Evolutionary conservation across 1,139 yeast species (phyloP).

Genomic region (Yamadazyma triangularis): DNA sequence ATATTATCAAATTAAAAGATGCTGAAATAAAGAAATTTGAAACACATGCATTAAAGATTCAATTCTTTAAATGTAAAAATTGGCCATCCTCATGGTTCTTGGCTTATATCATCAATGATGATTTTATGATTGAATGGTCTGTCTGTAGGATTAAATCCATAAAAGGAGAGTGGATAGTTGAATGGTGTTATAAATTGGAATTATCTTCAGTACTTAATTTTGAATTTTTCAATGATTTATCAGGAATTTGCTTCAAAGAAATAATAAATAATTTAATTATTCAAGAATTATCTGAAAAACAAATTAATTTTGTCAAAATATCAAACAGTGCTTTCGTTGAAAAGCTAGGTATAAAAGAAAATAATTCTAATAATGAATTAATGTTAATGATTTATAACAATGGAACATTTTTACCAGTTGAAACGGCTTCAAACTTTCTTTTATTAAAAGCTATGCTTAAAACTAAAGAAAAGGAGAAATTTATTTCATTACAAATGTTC

Average conservation of each 20-base stretch:
- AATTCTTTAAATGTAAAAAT: constrained; percentile 55
- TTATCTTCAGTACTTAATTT: constrained; percentile 8
- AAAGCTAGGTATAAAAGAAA: constrained; percentile 1
- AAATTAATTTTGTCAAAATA: constrained; percentile 24
- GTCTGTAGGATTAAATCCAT: constrained; percentile 59
- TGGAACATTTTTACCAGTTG: constrained; percentile 30
- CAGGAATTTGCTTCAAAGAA: constrained; percentile 52
- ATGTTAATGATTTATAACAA: constrained; percentile 31
- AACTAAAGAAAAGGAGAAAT: constrained; percentile 12
- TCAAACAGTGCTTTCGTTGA: neutral
- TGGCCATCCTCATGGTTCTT: constrained; percentile 78
- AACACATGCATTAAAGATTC: constrained; percentile 21
- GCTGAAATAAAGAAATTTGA: constrained; percentile 27
- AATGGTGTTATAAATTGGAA: constrained; percentile 35
- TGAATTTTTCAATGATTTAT: constrained; percentile 41
- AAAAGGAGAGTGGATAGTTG: constrained; percentile 61
- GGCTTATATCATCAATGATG: constrained; percentile 41
- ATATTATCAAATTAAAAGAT: constrained; percentile 46
- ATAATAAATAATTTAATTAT: constrained; percentile 61
- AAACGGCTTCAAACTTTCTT: constrained; percentile 32
- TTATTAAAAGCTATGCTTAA: constrained; percentile 28
- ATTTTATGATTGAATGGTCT: constrained; percentile 53
- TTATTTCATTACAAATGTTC: constrained; percentile 7
- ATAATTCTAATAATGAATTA: constrained; percentile 20
- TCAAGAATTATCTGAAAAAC: constrained; percentile 49